Evolutionary conservation across 345 rosid species (phyloP), one percentile per base, ranked within the genome.

Genomic region (Gossypium arboreum): DNA sequence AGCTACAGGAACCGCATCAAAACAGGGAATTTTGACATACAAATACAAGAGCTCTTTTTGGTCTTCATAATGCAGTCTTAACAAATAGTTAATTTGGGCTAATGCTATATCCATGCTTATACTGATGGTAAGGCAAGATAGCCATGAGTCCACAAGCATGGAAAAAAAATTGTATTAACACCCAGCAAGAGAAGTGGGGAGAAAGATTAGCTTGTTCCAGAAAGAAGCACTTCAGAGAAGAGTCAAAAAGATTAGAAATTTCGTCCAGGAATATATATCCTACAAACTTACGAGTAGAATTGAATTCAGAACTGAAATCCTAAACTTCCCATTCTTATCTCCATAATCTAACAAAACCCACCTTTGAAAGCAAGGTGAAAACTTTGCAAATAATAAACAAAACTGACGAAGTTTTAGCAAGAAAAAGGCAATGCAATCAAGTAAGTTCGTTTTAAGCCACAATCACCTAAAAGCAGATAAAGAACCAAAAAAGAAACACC

Each of bases 401-500:
- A n/a, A 61, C 55, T 51, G 13, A 29, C 45, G 61, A 50, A 48
- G 24, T 9, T 50, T 2, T 20, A 2, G 9, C 2, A 55, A 55
- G 15, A 39, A 11, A 73, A 47, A 62, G 12, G 25, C 0, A 66
- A 67, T 54, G 78, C 39, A 56, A 45, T 41, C 62, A 66, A 52
- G 39, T 52, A 66, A 75, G 24, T 43, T 41, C 55, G 44, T 56
- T 67, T 22, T 11, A 43, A 56, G 73, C 52, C 45, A n/a, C 45
- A 20, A 44, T 17, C 73, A 66, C 47, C 73, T 75, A 17, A 67
- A 66, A 66, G 13, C 45, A 56, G 73, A 75, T n/a, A 75, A 45
- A 54, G 41, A 34, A 34, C 41, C 41, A 34, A 55, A 17, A 5
- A 43, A 29, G 63, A 70, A 56, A 39, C 12, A 16, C 29, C 63